Percentiles rank a stretch among this genome's conserved stretches.
Conservation (phyloP, 2,329 filamentous ascomycete species). For the Colletotrichum destructivum region DNA sequence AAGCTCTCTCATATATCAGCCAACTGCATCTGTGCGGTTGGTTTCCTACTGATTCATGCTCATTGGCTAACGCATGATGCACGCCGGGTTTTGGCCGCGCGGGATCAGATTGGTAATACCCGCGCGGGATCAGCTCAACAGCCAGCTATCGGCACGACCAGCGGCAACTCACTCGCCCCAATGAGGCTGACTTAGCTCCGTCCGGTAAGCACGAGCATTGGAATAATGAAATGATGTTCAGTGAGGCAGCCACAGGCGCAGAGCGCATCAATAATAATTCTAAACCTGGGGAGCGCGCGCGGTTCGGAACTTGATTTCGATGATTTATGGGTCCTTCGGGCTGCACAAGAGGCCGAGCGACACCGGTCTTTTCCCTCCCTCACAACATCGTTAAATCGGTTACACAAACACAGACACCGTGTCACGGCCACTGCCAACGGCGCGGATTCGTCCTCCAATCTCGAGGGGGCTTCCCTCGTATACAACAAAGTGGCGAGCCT, state of each 20-base stretch:
- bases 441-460: slow-evolving; percentile 70
- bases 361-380: not conserved
- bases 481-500: slow-evolving; percentile 69
- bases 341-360: not conserved
- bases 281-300: not conserved
- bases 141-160: not conserved
- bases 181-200: slow-evolving; percentile 4
- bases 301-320: not conserved
- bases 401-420: slow-evolving; percentile 56
- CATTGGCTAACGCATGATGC: slow-evolving; percentile 13
- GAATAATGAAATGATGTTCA: not conserved
- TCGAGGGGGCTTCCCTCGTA: slow-evolving; percentile 75
- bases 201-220: not conserved
- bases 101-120: slow-evolving; percentile 42
- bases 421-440: slow-evolving; percentile 62
- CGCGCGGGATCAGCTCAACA: slow-evolving; percentile 32
- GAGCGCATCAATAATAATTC: not conserved
- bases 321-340: not conserved
- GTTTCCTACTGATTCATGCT: not conserved
- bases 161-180: slow-evolving; percentile 16
- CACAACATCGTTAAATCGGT: not conserved
- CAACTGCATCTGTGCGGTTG: slow-evolving; percentile 13
- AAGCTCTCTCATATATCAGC: slow-evolving; percentile 27
- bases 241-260: not conserved
- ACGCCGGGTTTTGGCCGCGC: slow-evolving; percentile 10